Base-by-base conservation (phyloP, 2,329 filamentous ascomycete genomes). In the Ceratocystis albifundus region DNA sequence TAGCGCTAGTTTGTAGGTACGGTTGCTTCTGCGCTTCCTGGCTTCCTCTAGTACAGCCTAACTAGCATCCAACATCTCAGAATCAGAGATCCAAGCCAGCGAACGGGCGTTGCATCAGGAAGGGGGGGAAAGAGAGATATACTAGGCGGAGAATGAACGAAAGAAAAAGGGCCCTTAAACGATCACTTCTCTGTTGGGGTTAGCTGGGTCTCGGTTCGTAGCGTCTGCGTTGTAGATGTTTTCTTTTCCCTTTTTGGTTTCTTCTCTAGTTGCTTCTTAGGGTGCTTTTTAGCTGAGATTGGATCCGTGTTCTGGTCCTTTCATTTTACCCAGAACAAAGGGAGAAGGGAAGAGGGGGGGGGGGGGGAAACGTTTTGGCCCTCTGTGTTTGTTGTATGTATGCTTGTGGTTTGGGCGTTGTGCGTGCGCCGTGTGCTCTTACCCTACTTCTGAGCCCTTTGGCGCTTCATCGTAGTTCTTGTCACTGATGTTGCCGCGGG, bases 251-350 rank as follows among this genome's bases (percentile, higher is more conserved):
- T 28, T 17, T 17, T 28, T n/a, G 25, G 25, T 15, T 28, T 50
- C 17, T n/a, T 22, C 22, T 22, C 22, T 50, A n/a, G 46, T n/a
- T 50, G 6, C 46, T n/a, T n/a, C 7, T 22, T n/a, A 6, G 22
- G 48, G 10, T n/a, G 10, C 1, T 25, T 50, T 50, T 10, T 57
- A 57, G 53, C 10, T 57, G 22, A 17, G 53, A 57, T 57, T 15
- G 15, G 53, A 57, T 28, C 48, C 48, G 48, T 50, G 48, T 57
- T 57, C 22, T n/a, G 28, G 53, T 57, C 53, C 53, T 57, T 57
- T 57, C 53, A 57, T 57, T 57, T 57, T 17, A 57, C 3, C 4
- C 25, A 57, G 28, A 57, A 32, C 53, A 57, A 57, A 57, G 53
- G 22, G 30, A 22, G 28, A 30, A 30, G 3, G 22, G 25, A 30